Percentiles rank a stretch among this genome's conserved stretches.
phyloP scores from a whole-genome alignment of 352 stramenopile genomes.

The Phytophthora agathidicida region DNA sequence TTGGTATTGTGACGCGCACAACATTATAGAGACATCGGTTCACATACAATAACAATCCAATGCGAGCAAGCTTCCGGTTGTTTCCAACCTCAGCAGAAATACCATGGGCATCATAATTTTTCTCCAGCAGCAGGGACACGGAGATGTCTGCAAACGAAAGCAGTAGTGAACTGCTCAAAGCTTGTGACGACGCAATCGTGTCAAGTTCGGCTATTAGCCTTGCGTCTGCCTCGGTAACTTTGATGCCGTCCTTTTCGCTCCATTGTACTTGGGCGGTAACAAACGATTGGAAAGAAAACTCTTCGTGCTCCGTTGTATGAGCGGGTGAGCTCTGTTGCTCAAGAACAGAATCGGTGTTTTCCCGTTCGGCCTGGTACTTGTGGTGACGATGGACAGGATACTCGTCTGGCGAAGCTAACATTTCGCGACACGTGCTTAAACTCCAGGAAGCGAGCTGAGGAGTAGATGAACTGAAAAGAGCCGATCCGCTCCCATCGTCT shows the following conservation, averaged over 20 bases:
- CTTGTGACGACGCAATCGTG: constrained; percentile 26
- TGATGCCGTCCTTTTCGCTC: constrained; percentile 1
- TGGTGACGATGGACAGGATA: constrained; percentile 49
- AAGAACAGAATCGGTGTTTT: not conserved
- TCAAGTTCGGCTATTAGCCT: constrained; percentile 37
- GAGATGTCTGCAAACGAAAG: constrained; percentile 45
- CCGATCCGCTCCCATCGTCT: constrained; percentile 17
- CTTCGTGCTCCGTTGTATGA: not conserved
- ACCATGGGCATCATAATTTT: not conserved
- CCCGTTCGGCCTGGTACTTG: constrained; percentile 28
- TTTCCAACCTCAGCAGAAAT: not conserved
- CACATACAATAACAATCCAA: constrained; percentile 46
- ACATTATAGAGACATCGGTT: constrained; percentile 52
- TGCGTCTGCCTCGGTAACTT: constrained; percentile 18
- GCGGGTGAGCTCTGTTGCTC: constrained; percentile 1
- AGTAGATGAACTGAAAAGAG: constrained; percentile 4
- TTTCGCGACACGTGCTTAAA: constrained; percentile 49
- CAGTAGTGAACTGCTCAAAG: constrained; percentile 9
- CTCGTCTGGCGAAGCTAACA: constrained; percentile 44
- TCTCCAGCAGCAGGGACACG: constrained; percentile 31
- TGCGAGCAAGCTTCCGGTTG: constrained; percentile 29
- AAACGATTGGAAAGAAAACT: constrained; percentile 22
- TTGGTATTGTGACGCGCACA: constrained; percentile 40
- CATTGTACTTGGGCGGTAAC: constrained; percentile 23
- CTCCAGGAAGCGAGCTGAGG: constrained; percentile 50